Percentiles rank a stretch among this genome's conserved stretches.
phyloP scores from a whole-genome alignment of 2,329 filamentous ascomycete species.

The Clathrospora elynae region DNA sequence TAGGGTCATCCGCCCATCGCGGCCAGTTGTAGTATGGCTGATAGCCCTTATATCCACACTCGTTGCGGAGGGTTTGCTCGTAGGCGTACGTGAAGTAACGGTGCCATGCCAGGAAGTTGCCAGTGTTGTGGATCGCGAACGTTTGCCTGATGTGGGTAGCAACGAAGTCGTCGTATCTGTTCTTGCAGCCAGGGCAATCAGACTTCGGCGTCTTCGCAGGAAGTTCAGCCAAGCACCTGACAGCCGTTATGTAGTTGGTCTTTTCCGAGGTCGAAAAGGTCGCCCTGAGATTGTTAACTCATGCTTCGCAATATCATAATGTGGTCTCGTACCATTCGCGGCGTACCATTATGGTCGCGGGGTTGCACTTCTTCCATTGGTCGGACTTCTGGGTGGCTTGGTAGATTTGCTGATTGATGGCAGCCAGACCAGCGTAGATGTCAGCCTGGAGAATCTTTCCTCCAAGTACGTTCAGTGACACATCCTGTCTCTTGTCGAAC shows the following conservation, averaged over 20 bases:
- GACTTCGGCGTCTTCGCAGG: slow-evolving; percentile 30
- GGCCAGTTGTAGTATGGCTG: slow-evolving; percentile 43
- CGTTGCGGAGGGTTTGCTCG: slow-evolving; percentile 36
- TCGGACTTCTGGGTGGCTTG: slow-evolving; percentile 26
- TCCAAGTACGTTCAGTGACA: slow-evolving; percentile 11
- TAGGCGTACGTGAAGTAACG: slow-evolving; percentile 36
- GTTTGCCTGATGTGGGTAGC: slow-evolving; percentile 40
- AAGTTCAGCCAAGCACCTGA: slow-evolving; percentile 37
- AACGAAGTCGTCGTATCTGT: slow-evolving; percentile 41
- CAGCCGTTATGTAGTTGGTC: slow-evolving; percentile 39
- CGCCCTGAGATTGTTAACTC: slow-evolving; percentile 23
- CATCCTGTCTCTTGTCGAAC: slow-evolving; percentile 27
- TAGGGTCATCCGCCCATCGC: slow-evolving; percentile 32
- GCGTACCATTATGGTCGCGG: slow-evolving; percentile 48
- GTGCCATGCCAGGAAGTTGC: slow-evolving; percentile 39
- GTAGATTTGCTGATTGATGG: slow-evolving; percentile 34
- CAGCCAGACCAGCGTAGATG: slow-evolving; percentile 30
- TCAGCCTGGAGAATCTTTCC: slow-evolving; percentile 29
- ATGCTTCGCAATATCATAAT: background rate
- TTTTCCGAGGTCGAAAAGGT: slow-evolving; percentile 34
- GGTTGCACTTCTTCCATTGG: slow-evolving; percentile 43
- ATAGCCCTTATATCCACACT: slow-evolving; percentile 38
- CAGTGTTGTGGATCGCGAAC: slow-evolving; percentile 34
- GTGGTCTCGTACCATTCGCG: slow-evolving; percentile 50
- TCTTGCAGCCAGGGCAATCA: slow-evolving; percentile 35